Evolutionary conservation across 225 moss, liverwort and hornwort species (phyloP).

Genomic region (Sphagnum contortum): DNA sequence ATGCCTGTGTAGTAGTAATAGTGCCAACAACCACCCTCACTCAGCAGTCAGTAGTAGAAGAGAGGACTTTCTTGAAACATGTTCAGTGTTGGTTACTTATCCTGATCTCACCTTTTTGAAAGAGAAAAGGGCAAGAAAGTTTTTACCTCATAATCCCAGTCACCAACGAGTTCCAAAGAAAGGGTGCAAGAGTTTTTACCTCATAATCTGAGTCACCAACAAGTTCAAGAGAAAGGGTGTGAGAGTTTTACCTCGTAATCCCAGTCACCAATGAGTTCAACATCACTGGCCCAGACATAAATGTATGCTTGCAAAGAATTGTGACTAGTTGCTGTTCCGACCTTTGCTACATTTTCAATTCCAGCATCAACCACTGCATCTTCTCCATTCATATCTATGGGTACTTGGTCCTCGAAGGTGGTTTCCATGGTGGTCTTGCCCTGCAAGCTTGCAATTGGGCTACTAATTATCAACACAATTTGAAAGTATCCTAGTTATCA

Average conservation of each 20-base stretch:
- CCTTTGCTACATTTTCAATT: slow-evolving; percentile 19
- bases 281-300: slow-evolving; percentile 67
- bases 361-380: slow-evolving; percentile 11
- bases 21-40: slow-evolving; percentile 18
- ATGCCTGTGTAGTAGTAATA: slow-evolving; percentile 48
- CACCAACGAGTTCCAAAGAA: too few species aligned
- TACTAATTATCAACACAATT: too few species aligned
- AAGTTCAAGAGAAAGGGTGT: background rate
- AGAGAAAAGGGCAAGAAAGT: too few species aligned
- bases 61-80: too few species aligned
- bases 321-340: slow-evolving; percentile 8
- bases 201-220: too few species aligned
- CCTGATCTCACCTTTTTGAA: background rate
- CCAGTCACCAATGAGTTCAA: slow-evolving; percentile 65
- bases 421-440: background rate
- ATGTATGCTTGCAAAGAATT: slow-evolving; percentile 39
- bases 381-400: too few species aligned
- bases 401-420: too few species aligned
- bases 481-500: too few species aligned
- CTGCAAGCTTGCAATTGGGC: background rate
- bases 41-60: too few species aligned
- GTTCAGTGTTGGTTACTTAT: background rate
- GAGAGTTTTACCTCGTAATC: slow-evolving; percentile 61
- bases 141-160: too few species aligned
- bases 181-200: too few species aligned